phyloP scores from a whole-genome alignment of 2,329 filamentous ascomycete species.

The Geoglossum cookeanum region DNA sequence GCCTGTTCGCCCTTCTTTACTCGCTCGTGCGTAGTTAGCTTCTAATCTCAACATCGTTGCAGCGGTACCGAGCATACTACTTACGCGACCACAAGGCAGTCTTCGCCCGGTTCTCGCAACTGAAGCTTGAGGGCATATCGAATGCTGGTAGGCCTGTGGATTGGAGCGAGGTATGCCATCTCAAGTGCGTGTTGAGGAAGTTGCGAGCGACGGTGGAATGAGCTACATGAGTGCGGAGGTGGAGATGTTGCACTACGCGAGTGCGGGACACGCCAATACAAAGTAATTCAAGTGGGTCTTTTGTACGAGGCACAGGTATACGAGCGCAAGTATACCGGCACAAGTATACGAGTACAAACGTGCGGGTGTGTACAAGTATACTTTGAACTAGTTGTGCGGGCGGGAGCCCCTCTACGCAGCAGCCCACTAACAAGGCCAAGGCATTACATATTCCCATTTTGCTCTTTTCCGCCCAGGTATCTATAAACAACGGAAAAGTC shows the following conservation, averaged over 20 bases:
- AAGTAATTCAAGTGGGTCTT: no score
- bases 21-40: slow-evolving; percentile 6
- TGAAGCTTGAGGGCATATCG: slow-evolving; percentile 69
- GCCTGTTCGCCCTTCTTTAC: slow-evolving; percentile 57
- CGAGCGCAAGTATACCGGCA: no score
- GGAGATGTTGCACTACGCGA: background rate
- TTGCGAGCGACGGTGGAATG: background rate
- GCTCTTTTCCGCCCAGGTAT: slow-evolving; percentile 36
- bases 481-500: slow-evolving; percentile 73
- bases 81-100: slow-evolving; percentile 77
- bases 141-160: slow-evolving; percentile 81
- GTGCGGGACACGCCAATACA: no score
- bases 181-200: background rate
- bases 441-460: background rate
- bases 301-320: no score
- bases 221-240: background rate
- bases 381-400: no score
- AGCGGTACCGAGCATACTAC: slow-evolving; percentile 17
- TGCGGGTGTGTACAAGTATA: no score
- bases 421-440: no score
- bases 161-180: slow-evolving; percentile 91
- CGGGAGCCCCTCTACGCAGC: no score
- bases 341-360: no score
- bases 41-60: background rate
- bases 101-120: slow-evolving; percentile 53